A percentile compares a stretch with the other conserved stretches of the same genome.
These are phyloP conservation scores for Saturnispora sekii DNA, from an alignment of 805 yeast species.

Conservation along the genomic window DNA sequence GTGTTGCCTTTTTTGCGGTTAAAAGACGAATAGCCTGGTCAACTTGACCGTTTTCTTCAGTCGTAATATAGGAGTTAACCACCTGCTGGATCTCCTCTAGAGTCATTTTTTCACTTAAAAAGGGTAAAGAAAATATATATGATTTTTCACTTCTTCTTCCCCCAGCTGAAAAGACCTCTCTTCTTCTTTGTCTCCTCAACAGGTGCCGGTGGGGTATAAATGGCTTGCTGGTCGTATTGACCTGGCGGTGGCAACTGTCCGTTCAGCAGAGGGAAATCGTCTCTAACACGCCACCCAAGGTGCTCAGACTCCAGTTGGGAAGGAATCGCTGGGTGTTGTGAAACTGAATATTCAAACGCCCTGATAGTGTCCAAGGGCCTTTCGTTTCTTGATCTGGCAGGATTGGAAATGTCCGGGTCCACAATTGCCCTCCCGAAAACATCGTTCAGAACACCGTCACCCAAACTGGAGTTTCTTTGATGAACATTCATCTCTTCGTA, in stretches of 20 bases:
- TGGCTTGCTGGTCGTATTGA: slow-evolving; percentile 27
- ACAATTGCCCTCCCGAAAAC: slow-evolving; percentile 76
- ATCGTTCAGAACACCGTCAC: slow-evolving; percentile 51
- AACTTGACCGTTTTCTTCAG: background rate
- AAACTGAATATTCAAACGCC: slow-evolving; percentile 85
- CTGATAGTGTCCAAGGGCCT: slow-evolving; percentile 95
- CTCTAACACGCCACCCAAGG: slow-evolving; percentile 81
- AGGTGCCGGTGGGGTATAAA: slow-evolving; percentile 41
- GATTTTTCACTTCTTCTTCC: slow-evolving; percentile 21
- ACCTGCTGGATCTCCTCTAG: background rate
- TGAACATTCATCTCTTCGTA: slow-evolving; percentile 53
- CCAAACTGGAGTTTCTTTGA: slow-evolving; percentile 26
- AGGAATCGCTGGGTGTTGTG: slow-evolving; percentile 73
- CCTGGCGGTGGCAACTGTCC: slow-evolving; percentile 26
- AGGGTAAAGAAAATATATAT: background rate
- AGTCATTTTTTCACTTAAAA: background rate
- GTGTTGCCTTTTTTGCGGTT: slow-evolving; percentile 5
- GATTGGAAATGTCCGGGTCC: slow-evolving; percentile 83
- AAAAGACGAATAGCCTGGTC: background rate
- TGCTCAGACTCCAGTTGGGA: slow-evolving; percentile 72
- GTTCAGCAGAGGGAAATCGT: slow-evolving; percentile 53
- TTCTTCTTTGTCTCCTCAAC: slow-evolving; percentile 45
- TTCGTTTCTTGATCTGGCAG: slow-evolving; percentile 88
- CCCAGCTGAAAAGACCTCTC: slow-evolving; percentile 76
- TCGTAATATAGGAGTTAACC: background rate